Base-by-base conservation (phyloP, 2,329 filamentous ascomycete genomes). In the Fusarium tuaranense region DNA sequence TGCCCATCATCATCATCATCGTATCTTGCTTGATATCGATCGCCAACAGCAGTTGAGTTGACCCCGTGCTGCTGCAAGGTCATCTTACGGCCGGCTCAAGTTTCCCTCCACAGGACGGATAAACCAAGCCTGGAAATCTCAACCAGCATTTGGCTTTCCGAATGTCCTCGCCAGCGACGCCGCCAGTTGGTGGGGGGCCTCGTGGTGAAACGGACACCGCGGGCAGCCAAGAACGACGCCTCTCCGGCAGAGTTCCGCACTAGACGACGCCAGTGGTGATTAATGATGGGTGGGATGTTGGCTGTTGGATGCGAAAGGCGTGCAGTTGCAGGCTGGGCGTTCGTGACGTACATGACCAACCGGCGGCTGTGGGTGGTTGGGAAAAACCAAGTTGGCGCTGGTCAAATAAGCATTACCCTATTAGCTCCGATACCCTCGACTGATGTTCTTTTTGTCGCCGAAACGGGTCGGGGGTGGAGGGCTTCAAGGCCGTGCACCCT, bases 161-260 rank as follows among this genome's bases (percentile, higher is more conserved):
- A 76, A 57, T 63, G 60, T 58, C 36, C 63, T 68, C 66, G 57
- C 63, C 69, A 68, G 68, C 69, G 63, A 61, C 58, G 70, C 69
- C 67, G 74, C 64, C 67, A 76, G 63, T 58, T 74, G 59, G 76
- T 76, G 72, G 76, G 76, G 74, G 67, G 65, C 74, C 70, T 73
- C 69, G 69, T 77, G 71, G 76, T 77, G 68, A 77, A 74, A 77
- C 71, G 68, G 73, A 78, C 69, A 74, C 63, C 65, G 57, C 62
- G 57, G 69, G 63, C 69, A 70, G 65, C 61, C 68, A 71, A 69
- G 63, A 51, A 63, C 63, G 64, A 74, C 71, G 73, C 70, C 69
- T 79, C 55, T 65, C 65, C 67, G 72, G 77, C 67, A 78, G 55
- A 67, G 69, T 79, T 76, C 73, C 76, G 74, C 76, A 76, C 77